Evolutionary conservation across 2,329 filamentous ascomycete species (phyloP).

Genomic region (Ceratocystis ficicola): DNA sequence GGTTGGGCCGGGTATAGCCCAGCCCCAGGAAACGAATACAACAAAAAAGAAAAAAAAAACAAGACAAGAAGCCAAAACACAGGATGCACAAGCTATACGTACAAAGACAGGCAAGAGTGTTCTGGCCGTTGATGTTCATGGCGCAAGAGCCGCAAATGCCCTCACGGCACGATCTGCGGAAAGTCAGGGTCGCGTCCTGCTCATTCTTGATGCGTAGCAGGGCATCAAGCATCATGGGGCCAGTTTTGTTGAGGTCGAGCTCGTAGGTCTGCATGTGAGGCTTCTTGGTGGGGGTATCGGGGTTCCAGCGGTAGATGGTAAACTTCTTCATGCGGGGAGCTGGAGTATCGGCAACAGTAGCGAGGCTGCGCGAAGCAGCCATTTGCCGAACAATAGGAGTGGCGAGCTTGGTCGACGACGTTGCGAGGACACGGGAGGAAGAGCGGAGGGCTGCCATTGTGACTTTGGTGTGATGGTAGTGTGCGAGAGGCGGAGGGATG

Average conservation of each 20-base stretch:
- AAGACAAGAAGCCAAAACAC: no score
- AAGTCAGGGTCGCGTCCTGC: constrained; percentile 89
- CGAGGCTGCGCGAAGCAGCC: constrained; percentile 42
- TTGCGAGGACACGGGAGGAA: constrained; percentile 42
- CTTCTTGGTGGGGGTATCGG: constrained; percentile 83
- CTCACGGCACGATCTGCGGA: constrained; percentile 90
- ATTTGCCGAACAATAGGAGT: constrained; percentile 32
- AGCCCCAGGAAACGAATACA: neutral
- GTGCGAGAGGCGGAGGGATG: neutral
- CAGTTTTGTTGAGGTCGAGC: constrained; percentile 95
- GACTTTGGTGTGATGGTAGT: constrained; percentile 21
- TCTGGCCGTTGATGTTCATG: constrained; percentile 99
- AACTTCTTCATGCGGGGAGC: constrained; percentile 74
- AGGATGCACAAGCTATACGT: constrained; percentile 35
- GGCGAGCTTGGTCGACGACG: constrained; percentile 33
- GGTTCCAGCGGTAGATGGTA: constrained; percentile 98
- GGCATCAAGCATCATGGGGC: constrained; percentile 95
- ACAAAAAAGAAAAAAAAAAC: constrained; percentile 1
- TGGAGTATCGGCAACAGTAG: constrained; percentile 46
- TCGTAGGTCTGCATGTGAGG: constrained; percentile 91
- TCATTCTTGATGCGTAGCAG: constrained; percentile 99
- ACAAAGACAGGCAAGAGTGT: constrained; percentile 96
- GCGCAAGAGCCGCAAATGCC: constrained; percentile 97
- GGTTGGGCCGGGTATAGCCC: neutral
- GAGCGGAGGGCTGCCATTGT: constrained; percentile 52